phyloP scores from a whole-genome alignment of 176 grass and related monocot genomes.

The Stipa capillata region DNA sequence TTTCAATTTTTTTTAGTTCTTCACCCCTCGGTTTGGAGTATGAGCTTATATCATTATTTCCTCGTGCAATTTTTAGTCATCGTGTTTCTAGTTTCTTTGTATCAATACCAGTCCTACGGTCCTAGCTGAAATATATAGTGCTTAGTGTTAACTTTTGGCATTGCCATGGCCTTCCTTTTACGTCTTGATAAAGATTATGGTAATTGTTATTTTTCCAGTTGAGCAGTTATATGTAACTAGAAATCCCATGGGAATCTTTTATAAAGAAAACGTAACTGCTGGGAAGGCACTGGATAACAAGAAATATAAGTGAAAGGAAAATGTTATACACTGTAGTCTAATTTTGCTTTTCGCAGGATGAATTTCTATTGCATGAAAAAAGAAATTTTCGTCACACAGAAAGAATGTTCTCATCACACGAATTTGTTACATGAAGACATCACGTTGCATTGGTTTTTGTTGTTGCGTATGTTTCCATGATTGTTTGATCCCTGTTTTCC shows the following conservation, averaged over 20 bases:
- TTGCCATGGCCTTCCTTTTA: neutral
- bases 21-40: neutral
- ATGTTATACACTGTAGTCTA: too few species aligned
- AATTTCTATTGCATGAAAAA: too few species aligned
- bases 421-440: too few species aligned
- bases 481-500: too few species aligned
- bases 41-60: conserved; percentile 7
- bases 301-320: neutral
- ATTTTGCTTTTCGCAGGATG: too few species aligned
- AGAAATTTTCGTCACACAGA: too few species aligned
- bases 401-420: too few species aligned
- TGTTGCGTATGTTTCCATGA: too few species aligned
- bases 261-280: neutral
- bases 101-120: neutral
- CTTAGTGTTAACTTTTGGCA: neutral
- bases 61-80: neutral
- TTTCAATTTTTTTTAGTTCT: neutral
- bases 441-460: too few species aligned
- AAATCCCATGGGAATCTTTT: neutral
- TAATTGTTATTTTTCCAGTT: neutral
- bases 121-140: conserved; percentile 6
- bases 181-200: neutral
- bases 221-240: neutral
- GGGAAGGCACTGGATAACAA: neutral
- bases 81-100: neutral